A percentile compares a stretch with the other conserved stretches of the same genome.
phyloP scores from a whole-genome alignment of 1,284 basidiomycete genomes.

The Microbotryum scabiosae region DNA sequence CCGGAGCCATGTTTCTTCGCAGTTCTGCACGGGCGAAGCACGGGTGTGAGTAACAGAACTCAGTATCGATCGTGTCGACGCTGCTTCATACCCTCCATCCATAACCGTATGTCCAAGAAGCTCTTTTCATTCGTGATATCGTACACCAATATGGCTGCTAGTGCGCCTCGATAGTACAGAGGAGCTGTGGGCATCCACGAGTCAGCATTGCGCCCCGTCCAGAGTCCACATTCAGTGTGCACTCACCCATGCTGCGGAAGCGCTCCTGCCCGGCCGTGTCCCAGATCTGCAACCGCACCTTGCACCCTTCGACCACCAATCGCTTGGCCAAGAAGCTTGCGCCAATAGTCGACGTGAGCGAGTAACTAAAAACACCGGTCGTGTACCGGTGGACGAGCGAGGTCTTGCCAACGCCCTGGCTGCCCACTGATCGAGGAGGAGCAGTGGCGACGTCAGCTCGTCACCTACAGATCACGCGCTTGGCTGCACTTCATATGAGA shows the following conservation, averaged over 20 bases:
- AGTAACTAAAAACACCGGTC: slow-evolving; percentile 77
- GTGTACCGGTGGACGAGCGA: slow-evolving; percentile 88
- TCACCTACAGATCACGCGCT: not conserved
- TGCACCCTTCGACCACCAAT: slow-evolving; percentile 73
- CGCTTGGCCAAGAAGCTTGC: slow-evolving; percentile 94
- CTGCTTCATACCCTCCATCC: slow-evolving; percentile 65
- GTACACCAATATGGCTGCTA: slow-evolving; percentile 91
- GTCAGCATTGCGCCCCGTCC: not conserved
- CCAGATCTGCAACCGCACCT: slow-evolving; percentile 73
- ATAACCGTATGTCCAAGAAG: slow-evolving; percentile 83
- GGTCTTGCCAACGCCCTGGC: slow-evolving; percentile 91
- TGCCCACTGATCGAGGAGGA: slow-evolving; percentile 55
- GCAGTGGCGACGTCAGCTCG: not conserved
- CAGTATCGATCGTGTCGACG: slow-evolving; percentile 3
- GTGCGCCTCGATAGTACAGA: slow-evolving; percentile 98
- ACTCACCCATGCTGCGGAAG: slow-evolving; percentile 78
- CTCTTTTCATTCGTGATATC: slow-evolving; percentile 88
- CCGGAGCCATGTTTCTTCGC: slow-evolving; percentile 62
- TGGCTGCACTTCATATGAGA: not conserved
- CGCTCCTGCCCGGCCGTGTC: slow-evolving; percentile 98
- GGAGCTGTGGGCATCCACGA: slow-evolving; percentile 44
- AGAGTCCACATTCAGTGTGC: not conserved
- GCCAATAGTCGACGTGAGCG: slow-evolving; percentile 80
- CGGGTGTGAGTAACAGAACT: not conserved
- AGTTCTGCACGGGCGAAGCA: slow-evolving; percentile 53